A percentile compares a stretch with the other conserved stretches of the same genome.
These are phyloP conservation scores for Telfairia occidentalis DNA, from an alignment of 331 rosid species.

Conservation along the genomic window DNA sequence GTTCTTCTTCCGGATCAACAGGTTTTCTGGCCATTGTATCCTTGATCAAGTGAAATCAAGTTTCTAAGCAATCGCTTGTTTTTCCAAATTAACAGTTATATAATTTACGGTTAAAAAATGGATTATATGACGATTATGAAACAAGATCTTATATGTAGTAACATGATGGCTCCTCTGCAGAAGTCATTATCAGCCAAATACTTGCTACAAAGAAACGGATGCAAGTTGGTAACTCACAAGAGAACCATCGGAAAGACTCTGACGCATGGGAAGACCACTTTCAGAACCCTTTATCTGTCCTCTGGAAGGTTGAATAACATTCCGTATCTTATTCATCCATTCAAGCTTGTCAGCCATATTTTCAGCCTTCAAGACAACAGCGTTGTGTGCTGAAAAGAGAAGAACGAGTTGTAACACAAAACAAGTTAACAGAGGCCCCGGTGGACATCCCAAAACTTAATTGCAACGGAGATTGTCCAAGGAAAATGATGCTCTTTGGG, in stretches of 20 bases:
- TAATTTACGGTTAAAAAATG: background rate
- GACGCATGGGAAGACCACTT: slow-evolving; percentile 58
- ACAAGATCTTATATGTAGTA: background rate
- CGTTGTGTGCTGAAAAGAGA: slow-evolving; percentile 64
- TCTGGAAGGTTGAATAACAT: slow-evolving; percentile 52
- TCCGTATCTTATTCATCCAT: slow-evolving; percentile 74
- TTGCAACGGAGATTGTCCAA: background rate
- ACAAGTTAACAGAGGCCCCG: background rate
- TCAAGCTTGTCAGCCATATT: slow-evolving; percentile 70
- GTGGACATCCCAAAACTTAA: background rate
- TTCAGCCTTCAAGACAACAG: slow-evolving; percentile 89
- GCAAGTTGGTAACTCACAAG: slow-evolving; percentile 43
- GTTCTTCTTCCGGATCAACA: slow-evolving; percentile 98
- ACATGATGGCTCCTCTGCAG: background rate
- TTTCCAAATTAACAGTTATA: background rate
- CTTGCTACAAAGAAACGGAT: background rate
- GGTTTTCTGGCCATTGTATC: slow-evolving; percentile 90
- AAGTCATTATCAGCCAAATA: background rate
- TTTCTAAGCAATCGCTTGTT: background rate
- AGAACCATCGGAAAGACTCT: slow-evolving; percentile 91
- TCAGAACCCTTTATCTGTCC: slow-evolving; percentile 39
- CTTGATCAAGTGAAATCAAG: slow-evolving; percentile 20
- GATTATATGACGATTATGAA: background rate
- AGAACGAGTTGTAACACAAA: background rate
- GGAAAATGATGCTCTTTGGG: background rate